Percentiles rank a stretch among this genome's conserved stretches.
phyloP scores from a whole-genome alignment of 1,284 basidiomycete genomes.

The Termitomyces sp. region DNA sequence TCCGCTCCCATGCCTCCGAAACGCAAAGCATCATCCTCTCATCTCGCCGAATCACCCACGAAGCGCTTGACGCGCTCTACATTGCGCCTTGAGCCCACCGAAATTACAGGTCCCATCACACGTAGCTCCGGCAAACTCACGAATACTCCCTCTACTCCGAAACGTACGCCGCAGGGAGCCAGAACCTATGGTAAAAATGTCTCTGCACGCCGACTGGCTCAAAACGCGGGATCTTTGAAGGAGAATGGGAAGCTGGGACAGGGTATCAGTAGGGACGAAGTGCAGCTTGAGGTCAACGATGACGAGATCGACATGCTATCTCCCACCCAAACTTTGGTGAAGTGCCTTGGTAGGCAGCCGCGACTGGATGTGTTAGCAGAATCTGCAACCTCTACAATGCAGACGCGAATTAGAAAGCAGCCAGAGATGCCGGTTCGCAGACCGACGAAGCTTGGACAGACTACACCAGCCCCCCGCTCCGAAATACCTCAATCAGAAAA shows the following conservation, averaged over 20 bases:
- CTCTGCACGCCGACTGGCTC: background rate
- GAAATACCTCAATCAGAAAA: background rate
- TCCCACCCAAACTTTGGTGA: slow-evolving; percentile 7
- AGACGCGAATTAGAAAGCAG: slow-evolving; percentile 1
- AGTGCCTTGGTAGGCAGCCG: background rate
- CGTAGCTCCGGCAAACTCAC: slow-evolving; percentile 1
- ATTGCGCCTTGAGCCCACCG: background rate
- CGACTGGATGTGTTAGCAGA: background rate
- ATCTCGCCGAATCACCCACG: slow-evolving; percentile 21
- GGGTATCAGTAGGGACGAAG: background rate
- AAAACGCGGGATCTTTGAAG: slow-evolving; percentile 2
- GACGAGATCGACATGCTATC: slow-evolving; percentile 19
- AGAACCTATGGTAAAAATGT: slow-evolving; percentile 9
- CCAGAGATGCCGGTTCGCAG: slow-evolving; percentile 3
- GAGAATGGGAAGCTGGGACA: slow-evolving; percentile 10
- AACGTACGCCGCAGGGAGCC: background rate
- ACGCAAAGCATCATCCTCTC: slow-evolving; percentile 35
- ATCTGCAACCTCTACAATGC: background rate
- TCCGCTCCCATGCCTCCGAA: slow-evolving; percentile 31
- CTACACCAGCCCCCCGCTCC: background rate
- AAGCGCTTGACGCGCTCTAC: slow-evolving; percentile 20
- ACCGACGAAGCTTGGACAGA: background rate
- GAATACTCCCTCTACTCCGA: slow-evolving; percentile 1
- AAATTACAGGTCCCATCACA: slow-evolving; percentile 1
- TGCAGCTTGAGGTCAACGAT: slow-evolving; percentile 9